Evolutionary conservation across 1,284 basidiomycete genomes (phyloP).

Genomic region (Moniliophthora roreri): DNA sequence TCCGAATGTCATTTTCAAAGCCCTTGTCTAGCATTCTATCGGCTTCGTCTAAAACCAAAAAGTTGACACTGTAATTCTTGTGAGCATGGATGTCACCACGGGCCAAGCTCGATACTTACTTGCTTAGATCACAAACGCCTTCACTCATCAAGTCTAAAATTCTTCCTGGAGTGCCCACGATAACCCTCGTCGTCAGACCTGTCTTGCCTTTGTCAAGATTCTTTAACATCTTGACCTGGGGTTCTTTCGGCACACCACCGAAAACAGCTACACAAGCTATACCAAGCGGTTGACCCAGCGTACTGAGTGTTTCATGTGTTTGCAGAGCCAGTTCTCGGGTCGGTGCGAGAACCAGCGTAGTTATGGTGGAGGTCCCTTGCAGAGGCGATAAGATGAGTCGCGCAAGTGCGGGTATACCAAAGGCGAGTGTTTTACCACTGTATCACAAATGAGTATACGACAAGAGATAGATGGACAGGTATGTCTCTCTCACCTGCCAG

Average conservation of each 20-base stretch:
- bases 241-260: slow-evolving; percentile 89
- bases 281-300: slow-evolving; percentile 75
- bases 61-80: slow-evolving; percentile 64
- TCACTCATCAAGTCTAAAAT: slow-evolving; percentile 89
- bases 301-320: slow-evolving; percentile 84
- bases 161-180: slow-evolving; percentile 94
- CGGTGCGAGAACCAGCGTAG: slow-evolving; percentile 87
- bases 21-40: slow-evolving; percentile 99
- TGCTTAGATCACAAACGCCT: slow-evolving; percentile 80
- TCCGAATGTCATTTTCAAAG: slow-evolving; percentile 97
- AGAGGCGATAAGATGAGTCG: slow-evolving; percentile 50
- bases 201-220: slow-evolving; percentile 47
- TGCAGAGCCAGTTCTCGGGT: slow-evolving; percentile 95
- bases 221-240: slow-evolving; percentile 68
- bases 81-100: not conserved
- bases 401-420: slow-evolving; percentile 88
- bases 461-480: not conserved
- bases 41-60: slow-evolving; percentile 95
- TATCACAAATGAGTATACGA: slow-evolving; percentile 6
- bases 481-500: slow-evolving; percentile 64
- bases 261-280: slow-evolving; percentile 87
- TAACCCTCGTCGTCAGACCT: slow-evolving; percentile 65
- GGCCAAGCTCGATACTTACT: slow-evolving; percentile 43
- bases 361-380: slow-evolving; percentile 45
- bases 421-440: slow-evolving; percentile 95